Conservation (phyloP, 2,329 filamentous ascomycete genomes). For the Clonostachys solani region DNA sequence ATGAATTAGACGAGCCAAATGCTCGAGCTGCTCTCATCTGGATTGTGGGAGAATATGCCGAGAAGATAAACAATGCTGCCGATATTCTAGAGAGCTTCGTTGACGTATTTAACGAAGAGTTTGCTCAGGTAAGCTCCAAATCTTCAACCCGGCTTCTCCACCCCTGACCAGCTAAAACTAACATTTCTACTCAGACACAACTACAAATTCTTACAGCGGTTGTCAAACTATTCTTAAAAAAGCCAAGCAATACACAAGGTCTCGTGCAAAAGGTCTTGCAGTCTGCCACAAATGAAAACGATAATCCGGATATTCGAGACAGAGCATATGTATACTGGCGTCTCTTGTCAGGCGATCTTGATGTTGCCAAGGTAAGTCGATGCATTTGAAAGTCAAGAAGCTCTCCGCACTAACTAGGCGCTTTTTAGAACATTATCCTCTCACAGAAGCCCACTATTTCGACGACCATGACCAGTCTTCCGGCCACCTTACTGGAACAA, state of each 20-base stretch:
- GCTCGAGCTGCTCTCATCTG: slow-evolving; percentile 90
- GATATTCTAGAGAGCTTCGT: slow-evolving; percentile 90
- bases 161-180: not conserved
- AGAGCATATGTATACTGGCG: slow-evolving; percentile 99
- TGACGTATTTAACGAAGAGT: slow-evolving; percentile 92
- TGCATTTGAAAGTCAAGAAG: not conserved
- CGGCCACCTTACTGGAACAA: slow-evolving; percentile 78
- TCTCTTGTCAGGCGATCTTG: slow-evolving; percentile 84
- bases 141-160: not conserved
- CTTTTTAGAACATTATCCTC: slow-evolving; percentile 70
- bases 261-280: slow-evolving; percentile 94
- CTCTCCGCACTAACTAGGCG: slow-evolving; percentile 1
- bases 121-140: slow-evolving; percentile 68
- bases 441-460: slow-evolving; percentile 93
- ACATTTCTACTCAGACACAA: slow-evolving; percentile 65
- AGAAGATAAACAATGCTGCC: slow-evolving; percentile 98
- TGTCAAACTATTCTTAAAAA: slow-evolving; percentile 96
- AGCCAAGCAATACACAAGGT: slow-evolving; percentile 85
- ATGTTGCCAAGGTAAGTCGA: slow-evolving; percentile 74
- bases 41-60: slow-evolving; percentile 98
- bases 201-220: slow-evolving; percentile 95
- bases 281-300: slow-evolving; percentile 86
- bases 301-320: slow-evolving; percentile 96
- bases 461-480: slow-evolving; percentile 88
- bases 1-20: slow-evolving; percentile 91